Base-by-base conservation (phyloP, 2,329 filamentous ascomycete species). In the Diaporthe citrichinensis region DNA sequence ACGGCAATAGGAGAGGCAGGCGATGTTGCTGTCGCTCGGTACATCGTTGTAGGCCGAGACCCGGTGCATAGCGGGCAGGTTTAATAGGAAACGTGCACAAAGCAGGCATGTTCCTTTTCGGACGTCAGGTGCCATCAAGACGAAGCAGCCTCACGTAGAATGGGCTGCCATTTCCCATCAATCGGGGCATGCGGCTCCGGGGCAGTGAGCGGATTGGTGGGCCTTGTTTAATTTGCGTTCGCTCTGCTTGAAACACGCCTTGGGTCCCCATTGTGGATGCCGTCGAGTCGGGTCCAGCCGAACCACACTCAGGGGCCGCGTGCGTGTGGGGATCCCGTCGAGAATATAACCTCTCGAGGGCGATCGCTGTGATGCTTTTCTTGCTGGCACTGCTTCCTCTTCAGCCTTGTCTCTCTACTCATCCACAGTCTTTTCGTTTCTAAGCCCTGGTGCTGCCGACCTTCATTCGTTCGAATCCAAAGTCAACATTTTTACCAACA, bases 201-300 rank as follows among this genome's bases (percentile, higher is more conserved):
- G 15, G 51, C 53, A 59, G 36, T 57, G 68, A 46, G 55, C 55
- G 71, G 75, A 76, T 76, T 74, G 72, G 75, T 74, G 75, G 75
- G 73, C 71, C 72, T 25, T 58, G 61, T 51, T 74, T 74, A 31
- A 44, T 65, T 67, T 67, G 67, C 62, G 51, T 49, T 31, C 46
- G 25, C 28, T 73, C 65, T 74, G 65, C 65, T 67, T 76, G 75
- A 76, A 76, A 76, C 75, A 74, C 53, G 23, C 65, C 65, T 67
- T 41, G 9, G 17, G 23, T 31, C 36, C 61, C n/a, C 71, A 65
- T 74, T 74, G 71, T 65, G 71, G 61, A 46, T 71, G 55, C n/a
- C 36, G n/a, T 55, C 28, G 72, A 41, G 58, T 65, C 59, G 46
- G 46, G 68, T 46, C 44, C 59, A 57, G 36, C 36, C 58, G 36